A percentile compares a stretch with the other conserved stretches of the same genome.
Conservation (phyloP, 345 rosid species). For the Draba incana region DNA sequence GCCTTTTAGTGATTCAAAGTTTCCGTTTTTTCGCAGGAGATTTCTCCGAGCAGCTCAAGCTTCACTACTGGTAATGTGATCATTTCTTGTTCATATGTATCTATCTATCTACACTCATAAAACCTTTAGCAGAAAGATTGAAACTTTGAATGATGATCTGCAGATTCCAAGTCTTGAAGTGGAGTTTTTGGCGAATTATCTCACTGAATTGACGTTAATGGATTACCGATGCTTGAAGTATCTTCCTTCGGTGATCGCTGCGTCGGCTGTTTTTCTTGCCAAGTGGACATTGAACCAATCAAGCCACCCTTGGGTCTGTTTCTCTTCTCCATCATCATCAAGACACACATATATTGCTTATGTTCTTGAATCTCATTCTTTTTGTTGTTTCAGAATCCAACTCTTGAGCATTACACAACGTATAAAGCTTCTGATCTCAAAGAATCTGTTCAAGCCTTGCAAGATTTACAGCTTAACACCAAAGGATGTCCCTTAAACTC, state of each 20-base stretch:
- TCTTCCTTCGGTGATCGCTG: conserved; percentile 83
- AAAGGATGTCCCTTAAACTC: conserved; percentile 69
- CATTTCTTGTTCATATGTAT: background rate
- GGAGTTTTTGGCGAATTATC: conserved; percentile 77
- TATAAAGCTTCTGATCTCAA: conserved; percentile 71
- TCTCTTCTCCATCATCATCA: conserved; percentile 20
- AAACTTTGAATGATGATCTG: conserved; percentile 38
- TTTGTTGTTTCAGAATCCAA: conserved; percentile 53
- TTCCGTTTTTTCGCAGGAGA: conserved; percentile 63
- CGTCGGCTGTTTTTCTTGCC: conserved; percentile 90
- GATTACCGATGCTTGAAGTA: conserved; percentile 65
- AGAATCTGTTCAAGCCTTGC: conserved; percentile 55
- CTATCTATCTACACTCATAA: conserved; percentile 10
- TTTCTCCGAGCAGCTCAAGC: conserved; percentile 88
- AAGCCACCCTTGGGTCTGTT: conserved; percentile 81
- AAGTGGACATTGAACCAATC: conserved; percentile 89
- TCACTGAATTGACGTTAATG: conserved; percentile 74
- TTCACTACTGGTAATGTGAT: conserved; percentile 56
- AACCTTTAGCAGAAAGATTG: conserved; percentile 26
- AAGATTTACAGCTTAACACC: conserved; percentile 69
- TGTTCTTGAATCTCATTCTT: conserved; percentile 23
- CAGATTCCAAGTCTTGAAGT: conserved; percentile 77
- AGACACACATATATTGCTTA: background rate
- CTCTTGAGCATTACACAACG: conserved; percentile 75
- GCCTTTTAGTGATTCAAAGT: conserved; percentile 17